These are phyloP conservation scores for Pogostemon cablin DNA, from an alignment of 257 asterid genomes.

Conservation along the genomic window DNA sequence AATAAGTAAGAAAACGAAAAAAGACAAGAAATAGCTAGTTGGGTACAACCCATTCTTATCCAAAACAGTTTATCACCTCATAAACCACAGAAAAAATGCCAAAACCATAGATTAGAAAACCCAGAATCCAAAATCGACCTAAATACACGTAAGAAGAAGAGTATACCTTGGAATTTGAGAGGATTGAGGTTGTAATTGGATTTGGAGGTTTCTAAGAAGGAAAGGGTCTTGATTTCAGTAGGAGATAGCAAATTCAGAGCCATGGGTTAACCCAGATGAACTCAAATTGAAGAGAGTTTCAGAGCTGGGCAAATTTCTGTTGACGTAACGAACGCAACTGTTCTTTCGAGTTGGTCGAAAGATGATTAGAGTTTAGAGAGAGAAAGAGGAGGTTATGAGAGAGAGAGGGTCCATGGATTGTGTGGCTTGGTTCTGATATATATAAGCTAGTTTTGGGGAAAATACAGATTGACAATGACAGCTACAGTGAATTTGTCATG, in stretches of 20 bases:
- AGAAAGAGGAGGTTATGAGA: slow-evolving; percentile 11
- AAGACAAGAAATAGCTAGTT: slow-evolving; percentile 9
- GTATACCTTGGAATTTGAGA: slow-evolving; percentile 51
- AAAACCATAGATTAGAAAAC: slow-evolving; percentile 8
- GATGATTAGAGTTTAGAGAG: slow-evolving; percentile 10
- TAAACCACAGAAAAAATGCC: not conserved
- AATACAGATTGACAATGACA: too few species aligned
- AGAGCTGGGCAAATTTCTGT: not conserved
- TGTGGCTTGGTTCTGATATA: slow-evolving; percentile 2
- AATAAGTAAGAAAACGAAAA: not conserved
- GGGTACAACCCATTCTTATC: slow-evolving; percentile 29
- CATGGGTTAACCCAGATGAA: slow-evolving; percentile 27
- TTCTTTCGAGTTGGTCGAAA: slow-evolving; percentile 17
- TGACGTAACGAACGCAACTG: slow-evolving; percentile 9
- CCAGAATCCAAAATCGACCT: slow-evolving; percentile 19
- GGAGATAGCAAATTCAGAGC: slow-evolving; percentile 67
- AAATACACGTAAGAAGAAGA: not conserved
- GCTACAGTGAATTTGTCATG: slow-evolving; percentile 12
- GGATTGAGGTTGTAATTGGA: slow-evolving; percentile 56
- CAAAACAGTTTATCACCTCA: slow-evolving; percentile 26
- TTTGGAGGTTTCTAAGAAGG: slow-evolving; percentile 81
- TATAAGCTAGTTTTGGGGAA: slow-evolving; percentile 16
- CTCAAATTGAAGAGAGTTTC: not conserved
- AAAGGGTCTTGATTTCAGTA: slow-evolving; percentile 68
- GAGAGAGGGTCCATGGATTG: slow-evolving; percentile 16